phyloP scores from a whole-genome alignment of 148 eudicot species.

The Fallopia convolvulus region DNA sequence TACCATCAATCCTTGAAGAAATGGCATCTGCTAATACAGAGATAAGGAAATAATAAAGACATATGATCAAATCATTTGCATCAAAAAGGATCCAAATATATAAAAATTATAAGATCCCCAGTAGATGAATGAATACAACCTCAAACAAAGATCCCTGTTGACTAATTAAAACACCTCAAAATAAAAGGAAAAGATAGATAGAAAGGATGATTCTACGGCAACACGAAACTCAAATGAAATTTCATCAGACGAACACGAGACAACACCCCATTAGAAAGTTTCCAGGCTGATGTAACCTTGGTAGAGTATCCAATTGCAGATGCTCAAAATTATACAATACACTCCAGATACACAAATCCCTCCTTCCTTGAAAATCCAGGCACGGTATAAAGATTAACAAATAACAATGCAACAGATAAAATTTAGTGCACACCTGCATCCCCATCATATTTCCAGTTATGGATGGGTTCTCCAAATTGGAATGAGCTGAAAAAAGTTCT shows the following conservation, averaged over 20 bases:
- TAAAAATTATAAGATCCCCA: not conserved
- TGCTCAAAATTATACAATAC: not conserved
- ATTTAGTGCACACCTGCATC: slow-evolving; percentile 48
- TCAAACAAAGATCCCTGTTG: not conserved
- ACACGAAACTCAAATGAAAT: not conserved
- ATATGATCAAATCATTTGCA: not conserved
- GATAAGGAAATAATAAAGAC: not conserved
- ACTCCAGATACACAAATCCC: not conserved
- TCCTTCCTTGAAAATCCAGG: not conserved
- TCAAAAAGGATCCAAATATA: not conserved
- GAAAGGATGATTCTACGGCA: not conserved
- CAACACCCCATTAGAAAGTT: not conserved
- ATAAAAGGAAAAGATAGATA: not conserved
- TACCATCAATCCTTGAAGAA: slow-evolving; percentile 48
- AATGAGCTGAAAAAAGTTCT: slow-evolving; percentile 72
- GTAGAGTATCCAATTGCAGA: not conserved
- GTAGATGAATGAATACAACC: not conserved
- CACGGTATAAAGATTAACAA: not conserved
- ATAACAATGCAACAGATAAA: not conserved
- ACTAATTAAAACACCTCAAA: not conserved
- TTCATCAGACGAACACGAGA: not conserved
- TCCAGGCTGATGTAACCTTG: not conserved
- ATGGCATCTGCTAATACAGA: slow-evolving; percentile 37
- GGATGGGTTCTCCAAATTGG: slow-evolving; percentile 71
- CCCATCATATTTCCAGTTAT: slow-evolving; percentile 77